A percentile compares a stretch with the other conserved stretches of the same genome.
phyloP scores from a whole-genome alignment of 2,329 filamentous ascomycete species.

The Trichoderma sp. region DNA sequence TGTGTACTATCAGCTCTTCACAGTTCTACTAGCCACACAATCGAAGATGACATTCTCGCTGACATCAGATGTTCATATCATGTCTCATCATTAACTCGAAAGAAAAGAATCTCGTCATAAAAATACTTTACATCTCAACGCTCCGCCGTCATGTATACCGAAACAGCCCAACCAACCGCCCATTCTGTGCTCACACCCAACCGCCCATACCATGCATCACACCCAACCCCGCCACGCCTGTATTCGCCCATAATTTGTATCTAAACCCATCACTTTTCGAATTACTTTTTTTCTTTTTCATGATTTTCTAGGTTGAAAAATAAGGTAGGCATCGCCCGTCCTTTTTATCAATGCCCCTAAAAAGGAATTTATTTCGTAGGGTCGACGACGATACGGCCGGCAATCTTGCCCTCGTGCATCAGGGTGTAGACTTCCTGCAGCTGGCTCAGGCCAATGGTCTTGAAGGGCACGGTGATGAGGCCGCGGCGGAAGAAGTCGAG shows the following conservation, averaged over 20 bases:
- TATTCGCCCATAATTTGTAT: background rate
- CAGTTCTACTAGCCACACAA: background rate
- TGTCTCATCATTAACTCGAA: background rate
- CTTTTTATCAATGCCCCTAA: too few relatives aligned
- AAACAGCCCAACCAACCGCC: background rate
- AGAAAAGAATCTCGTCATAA: background rate
- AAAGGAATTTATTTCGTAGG: conserved; percentile 53
- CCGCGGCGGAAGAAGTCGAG: conserved; percentile 85
- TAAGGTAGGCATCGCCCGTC: background rate
- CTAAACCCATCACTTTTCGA: background rate
- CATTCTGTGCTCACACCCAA: too few relatives aligned
- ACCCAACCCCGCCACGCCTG: background rate
- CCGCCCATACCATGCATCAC: background rate
- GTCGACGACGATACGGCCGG: conserved; percentile 77
- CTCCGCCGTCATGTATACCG: background rate
- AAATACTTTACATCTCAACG: background rate
- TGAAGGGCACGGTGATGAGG: conserved; percentile 82
- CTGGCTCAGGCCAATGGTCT: conserved; percentile 77
- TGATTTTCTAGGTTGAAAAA: background rate
- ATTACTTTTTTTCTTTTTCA: background rate
- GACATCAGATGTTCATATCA: background rate
- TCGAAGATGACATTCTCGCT: background rate
- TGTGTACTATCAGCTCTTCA: background rate
- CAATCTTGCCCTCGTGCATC: conserved; percentile 67
- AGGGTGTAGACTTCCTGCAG: conserved; percentile 76